A percentile compares a stretch with the other conserved stretches of the same genome.
phyloP scores from a whole-genome alignment of 257 asterid genomes.

The Lantana camara region DNA sequence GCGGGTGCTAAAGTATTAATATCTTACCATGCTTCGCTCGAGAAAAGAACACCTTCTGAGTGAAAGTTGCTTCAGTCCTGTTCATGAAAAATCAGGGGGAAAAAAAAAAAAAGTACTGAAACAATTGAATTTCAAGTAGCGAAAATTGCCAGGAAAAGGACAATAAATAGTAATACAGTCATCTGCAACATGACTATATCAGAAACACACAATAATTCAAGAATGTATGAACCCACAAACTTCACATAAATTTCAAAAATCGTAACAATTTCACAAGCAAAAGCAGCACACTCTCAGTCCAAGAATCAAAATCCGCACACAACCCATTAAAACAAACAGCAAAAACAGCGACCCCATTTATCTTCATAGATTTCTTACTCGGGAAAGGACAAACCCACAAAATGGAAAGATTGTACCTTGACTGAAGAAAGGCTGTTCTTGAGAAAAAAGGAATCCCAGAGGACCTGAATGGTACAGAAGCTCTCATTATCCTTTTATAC shows the following conservation, averaged over 20 bases:
- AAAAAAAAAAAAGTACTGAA: not conserved
- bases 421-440: conserved; percentile 31
- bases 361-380: not conserved
- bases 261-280: not conserved
- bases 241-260: conserved; percentile 4
- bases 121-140: not conserved
- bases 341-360: not conserved
- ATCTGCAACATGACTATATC: no score
- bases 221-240: no score
- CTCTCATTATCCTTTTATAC: conserved; percentile 26
- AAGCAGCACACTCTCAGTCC: not conserved
- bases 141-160: not conserved
- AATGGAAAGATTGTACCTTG: conserved; percentile 31
- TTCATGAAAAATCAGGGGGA: conserved; percentile 3
- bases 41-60: conserved; percentile 56
- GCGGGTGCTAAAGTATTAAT: conserved; percentile 16
- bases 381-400: conserved; percentile 1
- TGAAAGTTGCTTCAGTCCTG: conserved; percentile 46
- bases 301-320: not conserved
- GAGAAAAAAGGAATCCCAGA: conserved; percentile 28
- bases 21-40: conserved; percentile 63
- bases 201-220: no score
- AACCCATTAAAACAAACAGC: not conserved
- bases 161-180: no score
- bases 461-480: conserved; percentile 22